phyloP scores from a whole-genome alignment of 2,329 filamentous ascomycete genomes.

The Xylariaceae sp. region DNA sequence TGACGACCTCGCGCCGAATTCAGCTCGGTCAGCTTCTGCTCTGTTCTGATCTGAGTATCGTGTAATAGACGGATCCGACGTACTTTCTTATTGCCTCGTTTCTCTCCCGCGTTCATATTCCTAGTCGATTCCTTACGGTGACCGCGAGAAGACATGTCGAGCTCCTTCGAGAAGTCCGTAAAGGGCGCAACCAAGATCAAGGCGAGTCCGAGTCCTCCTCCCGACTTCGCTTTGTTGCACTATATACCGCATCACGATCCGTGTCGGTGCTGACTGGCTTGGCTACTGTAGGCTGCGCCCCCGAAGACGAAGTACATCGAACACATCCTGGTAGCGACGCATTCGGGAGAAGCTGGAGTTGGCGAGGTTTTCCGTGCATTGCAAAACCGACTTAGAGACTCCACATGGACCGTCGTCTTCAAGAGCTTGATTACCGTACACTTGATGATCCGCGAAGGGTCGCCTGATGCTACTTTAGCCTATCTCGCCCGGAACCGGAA shows the following conservation, averaged over 20 bases:
- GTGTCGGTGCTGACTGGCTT: slow-evolving; percentile 17
- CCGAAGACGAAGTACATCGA: slow-evolving; percentile 99
- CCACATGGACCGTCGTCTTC: slow-evolving; percentile 99
- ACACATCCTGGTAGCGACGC: slow-evolving; percentile 91
- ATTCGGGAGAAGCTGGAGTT: slow-evolving; percentile 89
- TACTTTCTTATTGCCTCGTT: not conserved
- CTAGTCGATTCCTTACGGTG: not conserved
- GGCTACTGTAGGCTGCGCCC: slow-evolving; percentile 65
- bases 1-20: slow-evolving; percentile 13
- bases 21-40: not conserved
- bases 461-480: slow-evolving; percentile 78
- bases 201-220: slow-evolving; percentile 44
- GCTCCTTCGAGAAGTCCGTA: slow-evolving; percentile 97
- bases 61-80: not conserved
- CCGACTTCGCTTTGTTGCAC: not conserved
- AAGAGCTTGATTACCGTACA: slow-evolving; percentile 95
- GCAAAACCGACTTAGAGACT: slow-evolving; percentile 82
- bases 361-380: slow-evolving; percentile 92
- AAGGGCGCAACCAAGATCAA: slow-evolving; percentile 99
- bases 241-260: not conserved
- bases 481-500: slow-evolving; percentile 80
- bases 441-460: slow-evolving; percentile 94
- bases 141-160: slow-evolving; percentile 53
- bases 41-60: slow-evolving; percentile 5
- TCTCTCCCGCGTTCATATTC: not conserved